phyloP scores from a whole-genome alignment of 2,329 filamentous ascomycete genomes.

The Diaporthe citriasiana region DNA sequence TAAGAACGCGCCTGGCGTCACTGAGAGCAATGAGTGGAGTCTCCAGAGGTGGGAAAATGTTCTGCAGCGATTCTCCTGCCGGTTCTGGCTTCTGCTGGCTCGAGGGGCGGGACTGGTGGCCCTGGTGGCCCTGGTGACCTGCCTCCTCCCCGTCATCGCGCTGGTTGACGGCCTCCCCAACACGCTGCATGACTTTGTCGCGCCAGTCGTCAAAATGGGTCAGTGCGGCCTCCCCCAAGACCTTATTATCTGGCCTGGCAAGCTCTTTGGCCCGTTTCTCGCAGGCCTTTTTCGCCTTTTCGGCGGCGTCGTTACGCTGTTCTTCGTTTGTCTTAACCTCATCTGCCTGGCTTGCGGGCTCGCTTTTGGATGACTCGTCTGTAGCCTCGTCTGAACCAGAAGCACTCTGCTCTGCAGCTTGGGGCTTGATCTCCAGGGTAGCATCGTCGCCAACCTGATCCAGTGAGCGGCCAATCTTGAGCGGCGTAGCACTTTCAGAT shows the following conservation, averaged over 20 bases:
- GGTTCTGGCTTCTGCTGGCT: conserved; percentile 55
- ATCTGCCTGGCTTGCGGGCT: not conserved
- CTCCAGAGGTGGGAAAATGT: conserved; percentile 66
- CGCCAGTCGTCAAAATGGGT: conserved; percentile 85
- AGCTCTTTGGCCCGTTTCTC: conserved; percentile 39
- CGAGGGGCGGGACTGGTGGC: conserved; percentile 61
- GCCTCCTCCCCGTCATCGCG: conserved; percentile 60
- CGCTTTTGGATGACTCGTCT: not conserved
- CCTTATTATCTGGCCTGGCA: conserved; percentile 51
- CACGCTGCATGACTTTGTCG: conserved; percentile 74
- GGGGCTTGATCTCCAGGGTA: conserved; percentile 6
- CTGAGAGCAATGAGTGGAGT: conserved; percentile 68
- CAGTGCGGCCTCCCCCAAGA: conserved; percentile 68
- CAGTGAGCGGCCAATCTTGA: conserved; percentile 18
- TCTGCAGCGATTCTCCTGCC: conserved; percentile 60
- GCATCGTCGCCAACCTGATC: conserved; percentile 12
- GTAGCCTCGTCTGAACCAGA: not conserved
- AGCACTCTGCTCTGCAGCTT: not conserved
- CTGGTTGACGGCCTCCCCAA: conserved; percentile 75
- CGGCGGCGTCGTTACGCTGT: not conserved
- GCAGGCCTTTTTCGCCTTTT: conserved; percentile 38
- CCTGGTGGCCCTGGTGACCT: conserved; percentile 62
- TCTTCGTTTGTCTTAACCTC: not conserved
- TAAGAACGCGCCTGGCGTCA: conserved; percentile 38
- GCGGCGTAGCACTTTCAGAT: conserved; percentile 23